Base-by-base conservation (phyloP, 2,329 filamentous ascomycete genomes). In the Colletotrichum lini region DNA sequence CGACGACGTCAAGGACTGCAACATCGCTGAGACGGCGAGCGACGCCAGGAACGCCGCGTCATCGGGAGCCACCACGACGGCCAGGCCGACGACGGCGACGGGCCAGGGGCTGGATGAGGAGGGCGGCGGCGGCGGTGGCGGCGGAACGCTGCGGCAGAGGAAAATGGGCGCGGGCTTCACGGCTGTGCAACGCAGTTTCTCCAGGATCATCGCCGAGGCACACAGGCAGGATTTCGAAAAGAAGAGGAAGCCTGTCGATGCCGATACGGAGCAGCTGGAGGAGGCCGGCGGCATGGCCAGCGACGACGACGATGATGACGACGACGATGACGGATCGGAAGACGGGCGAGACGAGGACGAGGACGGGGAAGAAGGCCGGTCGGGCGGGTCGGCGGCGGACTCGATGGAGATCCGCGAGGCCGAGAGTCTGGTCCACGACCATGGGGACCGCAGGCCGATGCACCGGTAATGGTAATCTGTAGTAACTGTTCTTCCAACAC, bases 191-290 rank as follows among this genome's bases (percentile, higher is more conserved):
- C 82, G 81, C 21, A 81, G 82, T 0, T 85, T 90, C 66, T 84
- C 85, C 6, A 90, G 87, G 16, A 90, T 95, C n/a, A 86, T 98
- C 75, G 93, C 94, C 4, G 88, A 92, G 72, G 96, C 96, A 7
- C 96, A 98, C 80, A 92, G 90, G 72, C 93, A 97, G 80, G 96
- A 98, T 82, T 98, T 98, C 79, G 93, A 97, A 82, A 93, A 96
- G 84, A 93, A 90, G 79, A 88, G 90, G 73, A 82, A 79, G 75
- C 81, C 81, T 0, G 70, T 73, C 3, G 74, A 74, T 0, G 54
- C 65, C 3, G 74, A 71, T 23, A 58, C 59, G 16, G 72, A 73
- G 53, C 67, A 72, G 50, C 63, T 72, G n/a, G 78, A 77, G 26
- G 74, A 78, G 40, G 76, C 68, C 0, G 76, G 74, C 0, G 75